phyloP scores from a whole-genome alignment of 2,329 filamentous ascomycete species.

The Blastomyces gilchristii region DNA sequence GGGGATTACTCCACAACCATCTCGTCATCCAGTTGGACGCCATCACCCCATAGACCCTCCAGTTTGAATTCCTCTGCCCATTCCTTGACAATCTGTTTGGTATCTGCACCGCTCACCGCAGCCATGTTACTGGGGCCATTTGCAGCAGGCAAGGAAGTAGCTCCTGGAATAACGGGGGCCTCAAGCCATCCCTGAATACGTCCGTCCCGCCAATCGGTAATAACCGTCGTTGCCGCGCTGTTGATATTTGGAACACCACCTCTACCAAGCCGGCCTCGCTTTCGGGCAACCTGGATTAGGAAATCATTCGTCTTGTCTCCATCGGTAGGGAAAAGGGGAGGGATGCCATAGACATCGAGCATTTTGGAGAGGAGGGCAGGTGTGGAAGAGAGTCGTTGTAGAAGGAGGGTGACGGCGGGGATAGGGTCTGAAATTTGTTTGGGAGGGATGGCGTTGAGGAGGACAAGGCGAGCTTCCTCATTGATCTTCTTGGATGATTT shows the following conservation, averaged over 20 bases:
- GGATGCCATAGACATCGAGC: conserved; percentile 72
- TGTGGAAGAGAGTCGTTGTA: conserved; percentile 65
- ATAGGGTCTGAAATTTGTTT: conserved; percentile 91
- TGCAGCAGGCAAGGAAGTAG: conserved; percentile 26
- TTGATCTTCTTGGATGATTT: conserved; percentile 54
- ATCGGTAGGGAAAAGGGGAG: conserved; percentile 57
- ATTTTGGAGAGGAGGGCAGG: conserved; percentile 68
- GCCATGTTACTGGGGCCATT: conserved; percentile 26
- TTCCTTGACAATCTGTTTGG: conserved; percentile 77
- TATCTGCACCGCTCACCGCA: conserved; percentile 46
- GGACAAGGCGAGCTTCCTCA: conserved; percentile 68
- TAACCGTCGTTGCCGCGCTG: conserved; percentile 80
- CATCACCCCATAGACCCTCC: conserved; percentile 80
- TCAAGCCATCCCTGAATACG: conserved; percentile 88
- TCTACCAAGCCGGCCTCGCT: conserved; percentile 76
- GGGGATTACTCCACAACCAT: conserved; percentile 31
- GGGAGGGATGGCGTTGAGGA: conserved; percentile 84
- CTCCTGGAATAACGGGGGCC: conserved; percentile 56
- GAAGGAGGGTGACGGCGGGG: conserved; percentile 73
- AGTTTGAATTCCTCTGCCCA: conserved; percentile 95
- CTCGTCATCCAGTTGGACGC: conserved; percentile 29
- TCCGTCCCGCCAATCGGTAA: conserved; percentile 94
- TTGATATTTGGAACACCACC: conserved; percentile 84
- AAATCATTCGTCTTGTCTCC: conserved; percentile 82
- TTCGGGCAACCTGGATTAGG: conserved; percentile 86